Percentiles rank a stretch among this genome's conserved stretches.
phyloP scores from a whole-genome alignment of 2,329 filamentous ascomycete genomes.

The Xylaria polymorpha region DNA sequence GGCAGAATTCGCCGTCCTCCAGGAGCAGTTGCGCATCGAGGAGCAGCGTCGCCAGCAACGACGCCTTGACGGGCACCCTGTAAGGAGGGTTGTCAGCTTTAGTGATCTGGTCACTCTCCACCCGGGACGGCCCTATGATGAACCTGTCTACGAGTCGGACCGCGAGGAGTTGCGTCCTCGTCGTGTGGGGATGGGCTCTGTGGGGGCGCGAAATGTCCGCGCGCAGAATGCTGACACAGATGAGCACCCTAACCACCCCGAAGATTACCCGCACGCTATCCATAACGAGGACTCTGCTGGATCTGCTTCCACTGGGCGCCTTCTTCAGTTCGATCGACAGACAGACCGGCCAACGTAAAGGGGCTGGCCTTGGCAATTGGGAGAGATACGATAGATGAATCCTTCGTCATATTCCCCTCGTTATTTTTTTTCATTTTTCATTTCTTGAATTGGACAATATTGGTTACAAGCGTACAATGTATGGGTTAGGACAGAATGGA shows the following conservation, averaged over 20 bases:
- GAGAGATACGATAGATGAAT: neutral
- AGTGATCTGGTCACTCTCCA: neutral
- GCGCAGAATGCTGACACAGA: neutral
- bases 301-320: too few species aligned
- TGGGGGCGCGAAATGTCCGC: too few species aligned
- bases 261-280: neutral
- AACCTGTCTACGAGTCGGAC: neutral
- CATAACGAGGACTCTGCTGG: too few species aligned
- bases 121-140: neutral
- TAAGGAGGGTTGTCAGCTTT: too few species aligned
- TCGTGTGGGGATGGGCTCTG: too few species aligned
- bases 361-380: neutral
- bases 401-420: neutral
- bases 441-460: neutral
- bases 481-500: neutral
- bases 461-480: neutral
- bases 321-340: too few species aligned
- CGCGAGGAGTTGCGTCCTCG: too few species aligned
- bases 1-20: too few species aligned
- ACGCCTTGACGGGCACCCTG: too few species aligned
- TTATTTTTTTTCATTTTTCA: neutral
- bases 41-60: neutral
- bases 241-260: neutral
- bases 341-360: neutral
- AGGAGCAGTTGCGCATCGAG: neutral